These are phyloP conservation scores for Aspergillus coremiiformis DNA, from an alignment of 495 filamentous ascomycete species.

Conservation along the genomic window DNA sequence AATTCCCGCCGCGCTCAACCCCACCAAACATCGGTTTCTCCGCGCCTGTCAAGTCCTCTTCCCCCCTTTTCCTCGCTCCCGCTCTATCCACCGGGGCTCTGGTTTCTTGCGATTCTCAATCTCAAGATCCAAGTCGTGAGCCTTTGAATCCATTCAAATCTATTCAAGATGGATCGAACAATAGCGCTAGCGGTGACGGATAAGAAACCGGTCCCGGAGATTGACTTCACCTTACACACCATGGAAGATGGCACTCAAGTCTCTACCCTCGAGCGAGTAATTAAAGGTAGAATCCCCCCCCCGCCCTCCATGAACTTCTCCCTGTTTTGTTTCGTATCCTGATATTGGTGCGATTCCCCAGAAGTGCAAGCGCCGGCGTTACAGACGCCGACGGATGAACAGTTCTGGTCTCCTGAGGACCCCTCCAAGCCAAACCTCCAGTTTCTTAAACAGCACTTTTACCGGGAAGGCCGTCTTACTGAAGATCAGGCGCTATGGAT, in stretches of 20 bases:
- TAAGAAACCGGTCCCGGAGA: slow-evolving; percentile 92
- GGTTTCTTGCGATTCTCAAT: slow-evolving; percentile 11
- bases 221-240: slow-evolving; percentile 94
- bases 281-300: slow-evolving; percentile 93
- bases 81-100: slow-evolving; percentile 9
- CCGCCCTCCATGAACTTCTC: background rate
- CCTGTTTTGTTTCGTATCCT: background rate
- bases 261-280: slow-evolving; percentile 88
- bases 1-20: slow-evolving; percentile 17
- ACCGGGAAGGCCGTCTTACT: slow-evolving; percentile 91
- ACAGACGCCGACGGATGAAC: slow-evolving; percentile 77
- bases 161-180: slow-evolving; percentile 35
- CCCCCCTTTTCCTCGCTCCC: slow-evolving; percentile 4
- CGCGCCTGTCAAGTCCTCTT: background rate
- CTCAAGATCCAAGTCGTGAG: slow-evolving; percentile 2
- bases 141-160: background rate
- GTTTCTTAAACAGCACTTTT: slow-evolving; percentile 97
- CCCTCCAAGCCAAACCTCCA: slow-evolving; percentile 82
- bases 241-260: slow-evolving; percentile 97
- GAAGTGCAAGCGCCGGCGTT: slow-evolving; percentile 97
- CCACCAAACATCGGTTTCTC: slow-evolving; percentile 6
- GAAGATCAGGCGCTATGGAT: slow-evolving; percentile 98
- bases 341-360: slow-evolving; percentile 28
- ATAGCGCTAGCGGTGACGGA: slow-evolving; percentile 71
- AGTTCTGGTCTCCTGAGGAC: slow-evolving; percentile 70